Base-by-base conservation (phyloP, 2,329 filamentous ascomycete genomes). In the Colletotrichum siamense region DNA sequence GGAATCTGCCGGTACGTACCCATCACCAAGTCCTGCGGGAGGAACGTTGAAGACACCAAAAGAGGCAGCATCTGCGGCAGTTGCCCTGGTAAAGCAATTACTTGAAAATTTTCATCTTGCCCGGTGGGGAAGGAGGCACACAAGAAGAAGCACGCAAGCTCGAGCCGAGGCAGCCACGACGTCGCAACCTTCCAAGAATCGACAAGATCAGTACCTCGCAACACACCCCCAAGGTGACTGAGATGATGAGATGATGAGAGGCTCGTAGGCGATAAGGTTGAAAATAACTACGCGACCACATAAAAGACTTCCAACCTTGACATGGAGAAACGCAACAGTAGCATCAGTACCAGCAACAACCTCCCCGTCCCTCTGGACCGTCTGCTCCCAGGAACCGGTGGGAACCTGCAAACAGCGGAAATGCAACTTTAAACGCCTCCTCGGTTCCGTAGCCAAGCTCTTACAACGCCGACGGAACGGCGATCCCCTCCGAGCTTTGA, bases 401-500 rank as follows among this genome's bases (percentile, higher is more conserved):
- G 64, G 64, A 39, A 55, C 64, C n/a, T 49, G 44, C 39, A 39
- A 59, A 61, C n/a, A 16, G 52, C 36, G 39, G 73, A 61, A 49
- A 22, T 59, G 26, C 64, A 76, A 76, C 63, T 69, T 24, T 69
- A 76, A 69, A 73, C 73, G 36, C 15, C 57, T 65, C 28, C 57
- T 69, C 73, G 73, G 70, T 73, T 73, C 73, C 65, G 64, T 73
- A 49, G 16, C 26, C 28, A 30, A 28, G 32, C 24, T 26, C 44
- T 61, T 22, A 32, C 69, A 67, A 68, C 64, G 64, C 69, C 73
- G 69, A 76, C 69, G 69, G 73, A 26, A 30, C 63, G 69, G 39
- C 32, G 39, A 73, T 73, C 64, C n/a, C n/a, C 44, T 49, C 73
- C 73, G 70, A 76, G 73, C 64, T 65, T 73, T 49, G 44, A 49